A percentile compares a stretch with the other conserved stretches of the same genome.
Conservation (phyloP, 441 rosid species). For the Populus tomentosa region DNA sequence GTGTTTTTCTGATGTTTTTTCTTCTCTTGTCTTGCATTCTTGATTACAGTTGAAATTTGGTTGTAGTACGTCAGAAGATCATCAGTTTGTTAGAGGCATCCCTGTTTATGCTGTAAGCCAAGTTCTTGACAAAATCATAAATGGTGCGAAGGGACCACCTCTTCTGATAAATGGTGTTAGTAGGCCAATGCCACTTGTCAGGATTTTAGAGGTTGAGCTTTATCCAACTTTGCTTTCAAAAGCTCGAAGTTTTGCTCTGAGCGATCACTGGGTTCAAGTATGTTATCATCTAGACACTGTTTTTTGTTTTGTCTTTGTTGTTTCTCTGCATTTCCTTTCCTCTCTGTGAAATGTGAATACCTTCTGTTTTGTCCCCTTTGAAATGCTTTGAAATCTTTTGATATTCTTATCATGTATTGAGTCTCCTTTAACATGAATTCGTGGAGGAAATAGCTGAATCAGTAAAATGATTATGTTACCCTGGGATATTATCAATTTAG, state of each 20-base stretch:
- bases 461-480: neutral
- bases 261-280: constrained; percentile 91
- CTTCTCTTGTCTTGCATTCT: constrained; percentile 2
- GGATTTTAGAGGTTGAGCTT: constrained; percentile 89
- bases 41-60: constrained; percentile 66
- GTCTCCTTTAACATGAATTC: neutral
- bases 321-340: neutral
- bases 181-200: constrained; percentile 85
- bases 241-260: constrained; percentile 90
- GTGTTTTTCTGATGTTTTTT: neutral
- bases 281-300: constrained; percentile 15
- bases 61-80: constrained; percentile 74
- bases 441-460: neutral
- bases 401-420: no score
- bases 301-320: neutral
- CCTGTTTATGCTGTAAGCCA: constrained; percentile 72
- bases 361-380: neutral
- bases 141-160: constrained; percentile 67
- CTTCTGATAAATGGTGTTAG: constrained; percentile 84
- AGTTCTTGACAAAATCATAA: constrained; percentile 69
- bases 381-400: neutral
- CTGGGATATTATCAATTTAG: neutral
- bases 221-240: constrained; percentile 87
- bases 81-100: constrained; percentile 88
- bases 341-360: neutral